Evolutionary conservation across 805 yeast species (phyloP), one percentile per base, ranked within the genome.

Genomic region (Candida easanensis): DNA sequence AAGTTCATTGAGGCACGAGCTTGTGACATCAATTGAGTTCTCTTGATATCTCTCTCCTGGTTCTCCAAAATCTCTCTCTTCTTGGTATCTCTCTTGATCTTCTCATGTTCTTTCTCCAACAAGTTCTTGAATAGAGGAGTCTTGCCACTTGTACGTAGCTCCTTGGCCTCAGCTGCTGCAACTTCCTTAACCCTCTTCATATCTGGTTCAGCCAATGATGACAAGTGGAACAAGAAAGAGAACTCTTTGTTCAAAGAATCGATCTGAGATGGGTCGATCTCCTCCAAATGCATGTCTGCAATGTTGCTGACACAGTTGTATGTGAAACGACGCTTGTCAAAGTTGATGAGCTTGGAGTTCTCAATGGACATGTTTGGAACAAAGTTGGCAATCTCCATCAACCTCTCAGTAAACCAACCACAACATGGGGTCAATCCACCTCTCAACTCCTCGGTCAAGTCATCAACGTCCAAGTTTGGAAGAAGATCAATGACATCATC

Each of bases 391-490:
- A 82, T 78, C 56, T 87, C 96, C 42, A 89, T 60, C 49, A 91
- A 66, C 48, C 95, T 79, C 53, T 85, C 91, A 19, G 84, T 69
- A 39, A 88, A 70, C 98, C 98, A 91, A 10, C 97, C 97, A 46
- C 88, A 78, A 57, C 97, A 90, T 2, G 96, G 93, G 5, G 88
- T 77, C 38, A 87, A 65, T 0, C 81, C 73, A 41, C 72, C 70
- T 45, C 61, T 49, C 48, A 48, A 48, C 4, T 46, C 52, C n/a
- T 53, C 63, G 4, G 60, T 45, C 39, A 62, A 49, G 44, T 59
- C 60, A 26, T 61, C 60, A 28, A 57, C 58, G 42, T 68, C 71
- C 45, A 61, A 50, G 41, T 63, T 53, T 18, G 72, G 70, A 48
- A 60, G 53, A 36, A 68, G 57, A 37, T 53, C 62, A 14, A 54